phyloP scores from a whole-genome alignment of 805 yeast genomes.

The Starmerella floricola region DNA sequence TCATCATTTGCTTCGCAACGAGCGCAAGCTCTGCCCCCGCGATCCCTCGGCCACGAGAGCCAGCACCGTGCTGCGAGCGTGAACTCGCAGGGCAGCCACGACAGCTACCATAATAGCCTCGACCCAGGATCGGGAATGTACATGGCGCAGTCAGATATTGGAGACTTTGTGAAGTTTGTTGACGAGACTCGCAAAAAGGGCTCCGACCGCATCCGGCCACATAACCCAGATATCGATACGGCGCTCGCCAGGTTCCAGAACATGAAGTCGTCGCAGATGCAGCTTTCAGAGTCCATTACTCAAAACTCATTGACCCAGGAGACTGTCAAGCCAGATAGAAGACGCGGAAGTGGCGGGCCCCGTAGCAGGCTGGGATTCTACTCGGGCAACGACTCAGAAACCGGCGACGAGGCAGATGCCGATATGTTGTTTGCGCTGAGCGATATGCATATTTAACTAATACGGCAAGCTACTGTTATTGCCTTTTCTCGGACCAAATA shows the following conservation, averaged over 20 bases:
- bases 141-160: constrained; percentile 34
- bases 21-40: constrained; percentile 5
- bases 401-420: constrained; percentile 15
- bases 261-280: constrained; percentile 27
- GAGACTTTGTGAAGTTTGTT: constrained; percentile 59
- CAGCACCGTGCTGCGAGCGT: constrained; percentile 35
- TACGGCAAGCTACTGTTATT: neutral
- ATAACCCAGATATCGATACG: constrained; percentile 16
- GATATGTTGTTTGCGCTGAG: constrained; percentile 24
- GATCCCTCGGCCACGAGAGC: constrained; percentile 29
- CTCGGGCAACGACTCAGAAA: constrained; percentile 10
- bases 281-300: constrained; percentile 28
- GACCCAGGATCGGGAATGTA: constrained; percentile 35
- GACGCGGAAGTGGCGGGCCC: constrained; percentile 14
- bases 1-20: constrained; percentile 31
- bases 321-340: constrained; percentile 9
- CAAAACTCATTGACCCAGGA: constrained; percentile 8
- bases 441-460: constrained; percentile 18
- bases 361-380: constrained; percentile 22
- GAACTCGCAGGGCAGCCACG: constrained; percentile 7
- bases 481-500: neutral
- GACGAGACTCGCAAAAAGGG: constrained; percentile 31
- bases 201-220: constrained; percentile 7
- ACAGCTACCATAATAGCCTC: constrained; percentile 20
- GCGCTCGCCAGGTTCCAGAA: constrained; percentile 29